Evolutionary conservation across 1,284 basidiomycete genomes (phyloP), one percentile per base, ranked within the genome.

Genomic region (Tremellales sp.): DNA sequence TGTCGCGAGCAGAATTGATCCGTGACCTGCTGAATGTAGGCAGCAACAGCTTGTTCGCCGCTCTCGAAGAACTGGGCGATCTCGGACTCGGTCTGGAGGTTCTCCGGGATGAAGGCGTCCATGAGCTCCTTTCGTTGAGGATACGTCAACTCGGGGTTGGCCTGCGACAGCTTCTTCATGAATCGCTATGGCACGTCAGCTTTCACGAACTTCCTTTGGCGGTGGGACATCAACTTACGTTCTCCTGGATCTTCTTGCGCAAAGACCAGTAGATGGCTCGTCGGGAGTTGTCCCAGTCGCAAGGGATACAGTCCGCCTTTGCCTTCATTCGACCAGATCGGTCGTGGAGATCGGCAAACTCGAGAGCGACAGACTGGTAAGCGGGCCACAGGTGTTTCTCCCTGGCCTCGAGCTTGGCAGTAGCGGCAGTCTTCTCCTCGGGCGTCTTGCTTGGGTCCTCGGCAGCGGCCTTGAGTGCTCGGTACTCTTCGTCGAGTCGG

Each of bases 251-350:
- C 56, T 80, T 75, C 44, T 79, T 69, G 51, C 92, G 86, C 43
- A 93, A 80, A 48, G 89, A 85, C 91, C 90, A 94, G 80, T 97
- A 98, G 82, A 99, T 97, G 73, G 86, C 83, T 56, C 89, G 81
- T 56, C 94, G 85, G 42, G 92, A 84, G 56, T 90, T 82, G 71
- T 86, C 86, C 92, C 93, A 96, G 51, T 84, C 82, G 51, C 82
- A 83, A 26, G 83, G 80, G 65, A 82, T 87, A 40, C 86, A 92
- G 68, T 87, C 96, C 17, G 91, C 93, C 76, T 97, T 97, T 24
- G 93, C 93, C 76, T 96, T 89, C 94, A 98, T 97, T 53, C 94
- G 89, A 52, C 92, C 93, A 40, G 85, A 82, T 49, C 91, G 88
- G 76, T 93, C 94, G 63, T 56, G 96, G 57, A 97, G 84, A 75